Percentiles rank a stretch among this genome's conserved stretches.
Evolutionary conservation across 306 rosid genomes (phyloP).

Genomic region (Prunus armeniaca): DNA sequence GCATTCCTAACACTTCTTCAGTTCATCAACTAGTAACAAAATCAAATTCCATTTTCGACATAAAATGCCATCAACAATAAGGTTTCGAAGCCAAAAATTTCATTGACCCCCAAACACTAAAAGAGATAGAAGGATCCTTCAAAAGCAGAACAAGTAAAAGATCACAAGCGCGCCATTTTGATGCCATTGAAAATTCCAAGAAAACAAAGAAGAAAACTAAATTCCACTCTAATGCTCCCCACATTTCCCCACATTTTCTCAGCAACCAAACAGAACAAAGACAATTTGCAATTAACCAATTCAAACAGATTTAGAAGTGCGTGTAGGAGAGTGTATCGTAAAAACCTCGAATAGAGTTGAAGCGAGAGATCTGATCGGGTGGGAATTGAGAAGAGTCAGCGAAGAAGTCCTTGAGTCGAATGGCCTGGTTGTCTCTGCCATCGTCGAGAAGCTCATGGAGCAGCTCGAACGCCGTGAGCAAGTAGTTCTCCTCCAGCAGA

Average conservation of each 20-base stretch:
- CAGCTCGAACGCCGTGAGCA: constrained; percentile 91
- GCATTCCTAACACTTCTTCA: not conserved
- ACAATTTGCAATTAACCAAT: not conserved
- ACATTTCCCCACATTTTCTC: not conserved
- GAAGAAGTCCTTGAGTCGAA: constrained; percentile 84
- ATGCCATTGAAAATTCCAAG: not conserved
- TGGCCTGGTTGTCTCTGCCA: constrained; percentile 81
- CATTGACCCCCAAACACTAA: not conserved
- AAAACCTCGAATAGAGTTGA: constrained; percentile 80
- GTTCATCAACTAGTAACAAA: not conserved
- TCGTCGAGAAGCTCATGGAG: constrained; percentile 99
- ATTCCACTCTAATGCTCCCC: not conserved
- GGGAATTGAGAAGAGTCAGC: constrained; percentile 79
- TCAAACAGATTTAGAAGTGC: not conserved
- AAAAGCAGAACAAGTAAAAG: not conserved
- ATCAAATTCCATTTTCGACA: not conserved
- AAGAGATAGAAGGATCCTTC: not conserved
- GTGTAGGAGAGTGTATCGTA: not conserved
- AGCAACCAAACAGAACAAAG: not conserved
- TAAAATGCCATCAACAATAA: not conserved
- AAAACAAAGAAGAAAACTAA: not conserved
- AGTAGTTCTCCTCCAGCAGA: constrained; percentile 85
- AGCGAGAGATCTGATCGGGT: constrained; percentile 82
- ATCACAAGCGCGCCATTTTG: not conserved
- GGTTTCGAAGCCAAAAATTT: not conserved